phyloP scores from a whole-genome alignment of 208 protist species.

The Trypanosoma cruzi region DNA sequence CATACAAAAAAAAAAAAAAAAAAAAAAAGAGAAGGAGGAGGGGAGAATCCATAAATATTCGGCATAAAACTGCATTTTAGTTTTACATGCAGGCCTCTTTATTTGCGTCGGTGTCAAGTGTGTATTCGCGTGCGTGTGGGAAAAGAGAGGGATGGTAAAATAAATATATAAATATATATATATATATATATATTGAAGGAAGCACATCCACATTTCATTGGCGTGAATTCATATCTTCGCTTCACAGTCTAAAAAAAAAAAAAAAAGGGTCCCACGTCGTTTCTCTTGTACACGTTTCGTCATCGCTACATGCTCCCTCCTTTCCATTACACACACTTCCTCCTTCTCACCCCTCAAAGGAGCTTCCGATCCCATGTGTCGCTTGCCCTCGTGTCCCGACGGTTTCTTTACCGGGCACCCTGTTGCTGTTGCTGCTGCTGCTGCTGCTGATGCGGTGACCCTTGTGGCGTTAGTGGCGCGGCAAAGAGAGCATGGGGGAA shows the following conservation, averaged over 20 bases:
- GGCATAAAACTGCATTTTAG: not conserved
- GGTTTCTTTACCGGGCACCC: constrained; percentile 1
- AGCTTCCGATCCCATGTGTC: not conserved
- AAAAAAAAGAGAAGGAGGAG: constrained; percentile 12
- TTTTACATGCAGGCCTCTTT: constrained; percentile 14
- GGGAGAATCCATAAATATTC: constrained; percentile 18
- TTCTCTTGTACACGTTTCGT: too few relatives aligned
- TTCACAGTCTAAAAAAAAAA: too few relatives aligned
- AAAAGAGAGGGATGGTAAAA: too few relatives aligned
- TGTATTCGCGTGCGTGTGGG: not conserved
- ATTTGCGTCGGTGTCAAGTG: not conserved
- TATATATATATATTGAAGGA: too few relatives aligned
- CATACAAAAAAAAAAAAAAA: constrained; percentile 13
- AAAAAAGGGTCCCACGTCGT: too few relatives aligned
- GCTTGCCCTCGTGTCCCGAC: not conserved
- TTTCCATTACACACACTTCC: constrained; percentile 9
- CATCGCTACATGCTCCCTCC: not conserved
- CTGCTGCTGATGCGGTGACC: not conserved
- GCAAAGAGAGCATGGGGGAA: constrained; percentile 1
- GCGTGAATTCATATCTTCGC: too few relatives aligned
- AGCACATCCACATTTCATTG: too few relatives aligned
- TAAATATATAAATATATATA: too few relatives aligned
- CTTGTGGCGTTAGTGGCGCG: not conserved
- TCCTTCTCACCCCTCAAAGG: not conserved
- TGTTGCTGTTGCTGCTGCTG: constrained; percentile 2